Conservation (phyloP, 306 rosid species). For the Sindora glabra region DNA sequence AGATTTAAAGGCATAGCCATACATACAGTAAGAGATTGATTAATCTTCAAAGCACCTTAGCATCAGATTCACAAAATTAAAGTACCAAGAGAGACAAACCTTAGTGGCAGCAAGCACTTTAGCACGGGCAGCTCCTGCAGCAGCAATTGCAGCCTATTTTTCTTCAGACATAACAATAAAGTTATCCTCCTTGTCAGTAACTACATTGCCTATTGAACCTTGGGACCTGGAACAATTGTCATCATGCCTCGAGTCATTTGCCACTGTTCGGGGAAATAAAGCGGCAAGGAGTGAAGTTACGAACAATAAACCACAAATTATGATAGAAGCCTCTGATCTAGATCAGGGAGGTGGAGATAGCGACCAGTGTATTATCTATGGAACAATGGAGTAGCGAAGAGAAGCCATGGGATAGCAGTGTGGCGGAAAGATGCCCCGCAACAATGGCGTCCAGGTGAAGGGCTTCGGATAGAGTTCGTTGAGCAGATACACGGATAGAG, state of each 20-base stretch:
- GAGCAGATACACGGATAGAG: too few species aligned
- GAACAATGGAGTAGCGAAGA: too few species aligned
- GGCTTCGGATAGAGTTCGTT: too few species aligned
- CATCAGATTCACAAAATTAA: not conserved
- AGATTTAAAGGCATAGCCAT: not conserved
- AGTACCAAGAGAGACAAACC: conserved; percentile 47
- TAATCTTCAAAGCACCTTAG: conserved; percentile 9
- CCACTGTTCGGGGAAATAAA: too few species aligned
- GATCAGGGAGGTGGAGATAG: too few species aligned
- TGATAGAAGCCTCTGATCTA: too few species aligned
- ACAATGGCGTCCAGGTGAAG: too few species aligned
- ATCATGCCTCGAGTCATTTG: conserved; percentile 46
- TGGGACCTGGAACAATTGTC: conserved; percentile 56
- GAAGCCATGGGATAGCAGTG: too few species aligned
- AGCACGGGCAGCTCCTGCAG: conserved; percentile 94
- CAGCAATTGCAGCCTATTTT: conserved; percentile 89
- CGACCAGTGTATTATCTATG: too few species aligned
- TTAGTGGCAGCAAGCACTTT: conserved; percentile 93
- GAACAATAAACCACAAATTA: too few species aligned
- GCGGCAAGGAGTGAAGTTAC: too few species aligned
- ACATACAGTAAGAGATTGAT: not conserved
- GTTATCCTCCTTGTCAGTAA: conserved; percentile 31
- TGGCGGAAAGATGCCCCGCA: too few species aligned
- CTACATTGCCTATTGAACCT: conserved; percentile 42
- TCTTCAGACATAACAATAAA: conserved; percentile 57